phyloP scores from a whole-genome alignment of 306 rosid genomes.

The Crataegus laevigata region DNA sequence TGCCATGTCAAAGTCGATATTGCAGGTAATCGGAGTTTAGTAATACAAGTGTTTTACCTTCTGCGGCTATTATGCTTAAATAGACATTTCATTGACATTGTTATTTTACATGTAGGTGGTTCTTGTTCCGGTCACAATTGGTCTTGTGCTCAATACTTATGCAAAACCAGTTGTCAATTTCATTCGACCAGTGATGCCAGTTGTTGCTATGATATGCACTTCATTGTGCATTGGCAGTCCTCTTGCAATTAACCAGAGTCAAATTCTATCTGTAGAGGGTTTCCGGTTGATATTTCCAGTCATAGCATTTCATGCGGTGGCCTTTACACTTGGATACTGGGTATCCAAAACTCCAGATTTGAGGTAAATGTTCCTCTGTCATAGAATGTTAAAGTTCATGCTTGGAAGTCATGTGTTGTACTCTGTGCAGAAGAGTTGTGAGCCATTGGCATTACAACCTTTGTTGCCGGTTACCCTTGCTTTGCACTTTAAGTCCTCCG shows the following conservation, averaged over 20 bases:
- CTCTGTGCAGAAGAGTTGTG: neutral
- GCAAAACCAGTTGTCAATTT: conserved; percentile 77
- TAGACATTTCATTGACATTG: neutral
- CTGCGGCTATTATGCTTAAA: neutral
- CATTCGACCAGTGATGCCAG: conserved; percentile 86
- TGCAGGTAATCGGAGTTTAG: conserved; percentile 52
- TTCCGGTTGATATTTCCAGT: conserved; percentile 69
- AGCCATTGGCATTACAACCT: neutral
- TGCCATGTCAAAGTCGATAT: conserved; percentile 93
- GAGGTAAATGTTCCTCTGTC: conserved; percentile 50
- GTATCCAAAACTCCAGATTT: conserved; percentile 54
- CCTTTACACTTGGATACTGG: conserved; percentile 84
- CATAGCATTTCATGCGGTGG: conserved; percentile 62
- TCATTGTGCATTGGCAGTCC: conserved; percentile 97
- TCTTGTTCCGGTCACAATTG: conserved; percentile 73
- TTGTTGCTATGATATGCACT: conserved; percentile 93
- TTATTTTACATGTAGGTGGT: conserved; percentile 55
- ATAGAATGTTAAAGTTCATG: neutral
- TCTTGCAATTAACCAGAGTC: conserved; percentile 71
- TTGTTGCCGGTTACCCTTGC: neutral
- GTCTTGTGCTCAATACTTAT: conserved; percentile 83
- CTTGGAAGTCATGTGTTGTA: neutral
- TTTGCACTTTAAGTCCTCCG: neutral
- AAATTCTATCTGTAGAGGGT: conserved; percentile 71
- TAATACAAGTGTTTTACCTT: neutral